Evolutionary conservation across 1,284 basidiomycete species (phyloP).

Genomic region (Wallemia ichthyophaga): DNA sequence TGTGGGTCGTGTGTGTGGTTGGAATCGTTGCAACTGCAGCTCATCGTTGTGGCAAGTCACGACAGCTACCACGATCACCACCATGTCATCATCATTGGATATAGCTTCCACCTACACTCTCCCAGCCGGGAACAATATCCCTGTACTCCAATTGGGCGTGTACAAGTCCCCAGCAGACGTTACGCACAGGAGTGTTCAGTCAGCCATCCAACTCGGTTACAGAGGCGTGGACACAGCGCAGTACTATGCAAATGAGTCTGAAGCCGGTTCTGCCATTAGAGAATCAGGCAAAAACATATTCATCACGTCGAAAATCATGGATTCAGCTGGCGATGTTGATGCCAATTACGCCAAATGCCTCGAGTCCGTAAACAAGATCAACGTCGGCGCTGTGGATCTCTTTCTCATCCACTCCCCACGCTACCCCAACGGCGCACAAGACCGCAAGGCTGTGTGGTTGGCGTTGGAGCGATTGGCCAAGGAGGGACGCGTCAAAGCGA

Average conservation of each 20-base stretch:
- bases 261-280: conserved; percentile 21
- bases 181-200: background rate
- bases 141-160: background rate
- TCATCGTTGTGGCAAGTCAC: background rate
- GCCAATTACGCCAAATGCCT: conserved; percentile 27
- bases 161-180: background rate
- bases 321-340: conserved; percentile 25
- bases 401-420: conserved; percentile 44
- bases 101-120: background rate
- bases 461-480: conserved; percentile 33
- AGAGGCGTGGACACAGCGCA: conserved; percentile 21
- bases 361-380: conserved; percentile 19
- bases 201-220: background rate
- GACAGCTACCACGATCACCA: background rate
- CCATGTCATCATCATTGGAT: background rate
- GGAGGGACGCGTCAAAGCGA: conserved; percentile 35
- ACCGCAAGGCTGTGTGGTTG: conserved; percentile 23
- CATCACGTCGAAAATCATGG: conserved; percentile 29
- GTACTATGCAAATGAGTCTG: conserved; percentile 38
- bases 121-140: background rate
- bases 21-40: background rate
- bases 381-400: conserved; percentile 25
- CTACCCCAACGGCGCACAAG: conserved; percentile 19
- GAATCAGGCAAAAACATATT: conserved; percentile 5
- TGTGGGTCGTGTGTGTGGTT: background rate